phyloP scores from a whole-genome alignment of 495 filamentous ascomycete species.

The Xanthoparmelia taractica region DNA sequence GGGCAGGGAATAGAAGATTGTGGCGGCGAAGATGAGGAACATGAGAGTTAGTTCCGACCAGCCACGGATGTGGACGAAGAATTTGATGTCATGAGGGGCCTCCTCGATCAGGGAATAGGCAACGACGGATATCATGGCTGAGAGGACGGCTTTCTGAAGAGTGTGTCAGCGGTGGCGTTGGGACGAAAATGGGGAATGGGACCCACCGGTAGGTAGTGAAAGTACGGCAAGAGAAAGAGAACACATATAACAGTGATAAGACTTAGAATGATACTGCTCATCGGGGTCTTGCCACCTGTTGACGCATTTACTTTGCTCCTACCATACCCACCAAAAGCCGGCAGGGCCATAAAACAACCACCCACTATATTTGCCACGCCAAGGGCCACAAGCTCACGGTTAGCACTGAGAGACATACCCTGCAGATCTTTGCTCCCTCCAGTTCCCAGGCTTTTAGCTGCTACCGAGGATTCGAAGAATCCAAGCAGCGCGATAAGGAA shows the following conservation, averaged over 20 bases:
- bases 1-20: conserved; percentile 84
- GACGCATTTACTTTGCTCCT: conserved; percentile 89
- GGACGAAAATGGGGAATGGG: neutral
- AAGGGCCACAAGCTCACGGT: conserved; percentile 88
- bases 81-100: conserved; percentile 79
- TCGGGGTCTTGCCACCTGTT: conserved; percentile 85
- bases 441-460: conserved; percentile 76
- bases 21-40: conserved; percentile 78
- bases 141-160: conserved; percentile 82
- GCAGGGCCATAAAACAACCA: conserved; percentile 83
- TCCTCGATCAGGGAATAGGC: conserved; percentile 94
- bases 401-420: conserved; percentile 75
- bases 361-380: conserved; percentile 84
- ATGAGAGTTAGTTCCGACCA: conserved; percentile 81
- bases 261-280: conserved; percentile 80
- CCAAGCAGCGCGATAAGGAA: conserved; percentile 91
- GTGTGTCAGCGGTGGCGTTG: conserved; percentile 8
- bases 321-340: conserved; percentile 94
- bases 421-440: conserved; percentile 57
- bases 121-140: conserved; percentile 90
- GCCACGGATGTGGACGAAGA: conserved; percentile 80
- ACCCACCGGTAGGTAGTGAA: conserved; percentile 87
- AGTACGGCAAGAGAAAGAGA: conserved; percentile 74
- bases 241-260: conserved; percentile 74
- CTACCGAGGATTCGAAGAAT: conserved; percentile 98